These are phyloP conservation scores for Rhodotorula sp. DNA, from an alignment of 1,284 basidiomycete species.

Conservation along the genomic window DNA sequence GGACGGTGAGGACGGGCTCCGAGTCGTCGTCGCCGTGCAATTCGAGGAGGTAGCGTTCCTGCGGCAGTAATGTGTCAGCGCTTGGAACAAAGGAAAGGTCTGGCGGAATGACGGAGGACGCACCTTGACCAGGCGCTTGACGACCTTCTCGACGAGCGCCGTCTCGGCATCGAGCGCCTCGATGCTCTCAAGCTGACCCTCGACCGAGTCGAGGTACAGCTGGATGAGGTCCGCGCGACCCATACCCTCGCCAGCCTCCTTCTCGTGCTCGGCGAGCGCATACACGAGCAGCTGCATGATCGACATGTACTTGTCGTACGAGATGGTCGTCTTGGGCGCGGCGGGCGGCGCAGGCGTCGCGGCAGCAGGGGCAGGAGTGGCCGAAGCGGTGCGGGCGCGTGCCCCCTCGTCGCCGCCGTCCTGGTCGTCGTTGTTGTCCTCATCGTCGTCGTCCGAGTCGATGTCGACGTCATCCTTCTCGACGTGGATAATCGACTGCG, in stretches of 20 bases:
- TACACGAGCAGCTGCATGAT: constrained; percentile 86
- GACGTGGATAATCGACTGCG: constrained; percentile 98
- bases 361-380: constrained; percentile 44
- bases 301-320: constrained; percentile 90
- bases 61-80: neutral
- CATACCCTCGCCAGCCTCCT: constrained; percentile 71
- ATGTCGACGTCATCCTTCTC: constrained; percentile 99
- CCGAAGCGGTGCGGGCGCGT: constrained; percentile 5
- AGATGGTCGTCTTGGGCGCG: constrained; percentile 83
- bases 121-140: constrained; percentile 84
- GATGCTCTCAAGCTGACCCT: constrained; percentile 76
- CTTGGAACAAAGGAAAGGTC: neutral
- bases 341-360: constrained; percentile 43
- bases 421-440: constrained; percentile 51
- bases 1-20: constrained; percentile 42
- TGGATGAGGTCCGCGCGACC: constrained; percentile 88
- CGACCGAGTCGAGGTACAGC: constrained; percentile 92
- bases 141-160: constrained; percentile 83
- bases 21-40: constrained; percentile 51
- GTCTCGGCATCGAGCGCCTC: constrained; percentile 92
- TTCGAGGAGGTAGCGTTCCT: constrained; percentile 86
- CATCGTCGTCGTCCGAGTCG: constrained; percentile 61
- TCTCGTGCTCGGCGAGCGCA: constrained; percentile 76
- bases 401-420: constrained; percentile 44
- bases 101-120: neutral